Conservation (phyloP, 768 basidiomycete genomes). For the Tricholoma hemisulphureum region DNA sequence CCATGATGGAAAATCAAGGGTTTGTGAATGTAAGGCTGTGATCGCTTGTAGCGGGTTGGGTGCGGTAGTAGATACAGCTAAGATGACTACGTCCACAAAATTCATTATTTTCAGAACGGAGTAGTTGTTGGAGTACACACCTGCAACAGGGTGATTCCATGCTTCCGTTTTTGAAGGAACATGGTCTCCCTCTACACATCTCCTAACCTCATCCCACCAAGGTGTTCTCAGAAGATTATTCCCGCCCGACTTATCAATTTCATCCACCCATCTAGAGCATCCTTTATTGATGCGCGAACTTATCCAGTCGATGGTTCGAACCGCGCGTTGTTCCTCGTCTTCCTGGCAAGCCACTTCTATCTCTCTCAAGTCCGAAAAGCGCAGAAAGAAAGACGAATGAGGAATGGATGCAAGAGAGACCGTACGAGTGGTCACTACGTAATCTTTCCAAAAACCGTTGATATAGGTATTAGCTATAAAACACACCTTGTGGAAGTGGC, state of each 20-base stretch:
- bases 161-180: conserved; percentile 69
- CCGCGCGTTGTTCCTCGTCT: conserved; percentile 76
- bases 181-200: conserved; percentile 75
- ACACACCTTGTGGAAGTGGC: conserved; percentile 73
- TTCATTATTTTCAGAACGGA: conserved; percentile 7
- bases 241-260: conserved; percentile 49
- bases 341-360: conserved; percentile 75
- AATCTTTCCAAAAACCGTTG: conserved; percentile 3
- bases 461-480: conserved; percentile 5
- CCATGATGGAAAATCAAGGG: conserved; percentile 73
- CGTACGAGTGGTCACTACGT: conserved; percentile 74
- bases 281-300: conserved; percentile 64
- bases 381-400: conserved; percentile 69
- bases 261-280: conserved; percentile 69
- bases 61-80: conserved; percentile 79
- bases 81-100: conserved; percentile 55
- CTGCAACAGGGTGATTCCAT: conserved; percentile 85
- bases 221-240: conserved; percentile 52
- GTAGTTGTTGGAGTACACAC: conserved; percentile 45
- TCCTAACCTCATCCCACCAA: conserved; percentile 85
- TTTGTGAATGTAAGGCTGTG: conserved; percentile 67
- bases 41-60: conserved; percentile 81
- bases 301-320: conserved; percentile 85
- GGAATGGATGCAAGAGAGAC: conserved; percentile 67
- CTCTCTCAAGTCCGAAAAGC: conserved; percentile 74